Conservation (phyloP, 2,329 filamentous ascomycete species). For the Pyrenochaeta sp. region DNA sequence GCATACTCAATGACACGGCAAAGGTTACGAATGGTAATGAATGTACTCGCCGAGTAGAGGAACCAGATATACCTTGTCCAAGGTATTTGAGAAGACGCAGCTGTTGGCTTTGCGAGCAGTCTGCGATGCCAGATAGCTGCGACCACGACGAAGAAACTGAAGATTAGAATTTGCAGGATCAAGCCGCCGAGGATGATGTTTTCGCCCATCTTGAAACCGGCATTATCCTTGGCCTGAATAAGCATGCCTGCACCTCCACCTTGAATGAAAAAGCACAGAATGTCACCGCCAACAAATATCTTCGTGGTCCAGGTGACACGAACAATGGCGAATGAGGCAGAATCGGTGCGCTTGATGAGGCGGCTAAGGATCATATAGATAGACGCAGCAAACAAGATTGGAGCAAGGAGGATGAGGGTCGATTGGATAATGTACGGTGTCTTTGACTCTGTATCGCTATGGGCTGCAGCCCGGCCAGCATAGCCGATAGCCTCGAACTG, state of each 20-base stretch:
- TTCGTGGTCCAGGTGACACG: slow-evolving; percentile 59
- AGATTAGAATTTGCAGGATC: slow-evolving; percentile 65
- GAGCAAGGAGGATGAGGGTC: slow-evolving; percentile 45
- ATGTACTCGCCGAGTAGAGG: slow-evolving; percentile 48
- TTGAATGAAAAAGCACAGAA: slow-evolving; percentile 63
- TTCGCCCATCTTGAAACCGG: slow-evolving; percentile 51
- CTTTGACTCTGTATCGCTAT: slow-evolving; percentile 41
- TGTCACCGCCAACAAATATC: slow-evolving; percentile 64
- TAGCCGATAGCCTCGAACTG: slow-evolving; percentile 54
- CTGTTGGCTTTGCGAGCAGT: slow-evolving; percentile 46
- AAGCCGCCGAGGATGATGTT: slow-evolving; percentile 66
- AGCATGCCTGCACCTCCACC: slow-evolving; percentile 58
- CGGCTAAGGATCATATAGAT: slow-evolving; percentile 59
- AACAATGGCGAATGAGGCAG: slow-evolving; percentile 55
- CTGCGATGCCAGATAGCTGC: slow-evolving; percentile 60
- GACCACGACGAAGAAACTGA: slow-evolving; percentile 63
- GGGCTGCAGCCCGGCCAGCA: slow-evolving; percentile 45
- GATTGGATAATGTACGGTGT: slow-evolving; percentile 51
- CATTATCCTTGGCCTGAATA: slow-evolving; percentile 30
- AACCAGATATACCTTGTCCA: slow-evolving; percentile 49
- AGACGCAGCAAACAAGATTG: slow-evolving; percentile 57
- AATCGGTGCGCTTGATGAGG: slow-evolving; percentile 53
- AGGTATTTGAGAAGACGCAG: slow-evolving; percentile 14
- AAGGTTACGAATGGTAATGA: slow-evolving; percentile 58
- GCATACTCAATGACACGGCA: slow-evolving; percentile 60